Conservation (phyloP, 2,329 filamentous ascomycete genomes). For the Peltaster fructicola region DNA sequence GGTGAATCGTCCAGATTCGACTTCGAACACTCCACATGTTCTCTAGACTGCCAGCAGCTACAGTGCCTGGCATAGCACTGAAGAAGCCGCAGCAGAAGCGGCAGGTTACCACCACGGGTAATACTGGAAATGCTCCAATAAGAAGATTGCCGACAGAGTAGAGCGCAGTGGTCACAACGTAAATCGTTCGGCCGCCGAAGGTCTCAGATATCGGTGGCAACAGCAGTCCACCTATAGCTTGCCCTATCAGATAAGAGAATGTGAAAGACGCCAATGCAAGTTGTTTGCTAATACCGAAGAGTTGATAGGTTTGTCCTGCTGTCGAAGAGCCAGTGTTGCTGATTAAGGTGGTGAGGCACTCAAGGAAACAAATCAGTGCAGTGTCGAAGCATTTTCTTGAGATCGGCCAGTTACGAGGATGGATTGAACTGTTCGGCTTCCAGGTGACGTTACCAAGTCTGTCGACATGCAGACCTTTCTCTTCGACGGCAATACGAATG, state of each 20-base stretch:
- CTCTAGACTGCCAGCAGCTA: conserved; percentile 31
- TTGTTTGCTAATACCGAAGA: conserved; percentile 2
- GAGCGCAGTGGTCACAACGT: conserved; percentile 15
- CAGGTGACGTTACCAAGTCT: conserved; percentile 2
- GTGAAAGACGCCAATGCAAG: conserved; percentile 5
- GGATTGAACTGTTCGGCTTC: conserved; percentile 1
- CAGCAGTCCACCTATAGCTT: conserved; percentile 20
- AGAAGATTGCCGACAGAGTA: conserved; percentile 20
- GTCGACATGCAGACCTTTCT: conserved; percentile 1
- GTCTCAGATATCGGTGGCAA: conserved; percentile 22
- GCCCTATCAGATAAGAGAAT: conserved; percentile 18
- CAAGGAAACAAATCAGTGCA: conserved; percentile 7
- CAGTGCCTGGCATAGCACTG: conserved; percentile 29
- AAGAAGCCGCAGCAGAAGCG: conserved; percentile 27
- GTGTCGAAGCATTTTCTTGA: conserved; percentile 6
- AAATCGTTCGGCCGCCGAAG: conserved; percentile 19
- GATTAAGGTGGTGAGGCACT: conserved; percentile 9
- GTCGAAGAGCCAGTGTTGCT: conserved; percentile 9
- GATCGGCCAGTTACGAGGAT: conserved; percentile 7
- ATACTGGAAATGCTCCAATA: conserved; percentile 20
- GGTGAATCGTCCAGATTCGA: conserved; percentile 29
- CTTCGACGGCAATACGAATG: conserved; percentile 1
- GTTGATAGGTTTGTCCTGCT: conserved; percentile 2
- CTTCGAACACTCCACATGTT: conserved; percentile 29
- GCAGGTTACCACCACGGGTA: conserved; percentile 22